Evolutionary conservation across 2,329 filamentous ascomycete genomes (phyloP), one percentile per base, ranked within the genome.

Genomic region (Lizonia empirigonia): DNA sequence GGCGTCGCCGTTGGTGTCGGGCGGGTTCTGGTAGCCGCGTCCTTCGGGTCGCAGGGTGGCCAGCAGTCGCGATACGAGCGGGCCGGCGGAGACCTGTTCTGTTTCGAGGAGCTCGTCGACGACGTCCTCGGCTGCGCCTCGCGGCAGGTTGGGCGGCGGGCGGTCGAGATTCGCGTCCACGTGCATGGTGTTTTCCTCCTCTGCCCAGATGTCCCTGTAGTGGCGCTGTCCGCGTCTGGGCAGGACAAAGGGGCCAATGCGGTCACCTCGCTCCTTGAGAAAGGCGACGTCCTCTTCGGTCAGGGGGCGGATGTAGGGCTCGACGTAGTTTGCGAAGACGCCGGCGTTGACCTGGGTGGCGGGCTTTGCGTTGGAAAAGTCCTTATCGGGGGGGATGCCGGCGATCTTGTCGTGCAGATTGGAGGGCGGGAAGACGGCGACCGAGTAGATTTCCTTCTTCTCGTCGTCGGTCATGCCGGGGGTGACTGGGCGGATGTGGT

Each of bases 281-380:
- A 97, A 99, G 1, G 90, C 91, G 36, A 97, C 83, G 68, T 99
- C 94, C 70, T 99, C 94, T 69, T 99, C 94, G 0, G 88, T 90
- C 62, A 96, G 88, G 0, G 89, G 86, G 5, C 93, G 85, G 59
- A 97, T 94, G 76, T 90, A 97, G 0, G 92, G 90, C 58, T 99
- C 94, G 46, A 95, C 83, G 69, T 94, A 96, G 5, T 89, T 86
- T n/a, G 89, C 87, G 73, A 99, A 99, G 1, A 93, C 96, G 49
- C 85, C 88, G 59, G 94, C 94, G 70, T 89, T 92, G 71, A 97
- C 94, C 77, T 99, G 94, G 65, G 93, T 96, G 16, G 87, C 87
- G 5, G 93, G 91, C 71, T 97, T 99, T 26, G 91, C 88, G 69
- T 85, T 96, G 70, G 90, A 97, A 67, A 97, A 97, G 76, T 99